Base-by-base conservation (phyloP, 2,329 filamentous ascomycete species). In the Parafenestella ontariensis region DNA sequence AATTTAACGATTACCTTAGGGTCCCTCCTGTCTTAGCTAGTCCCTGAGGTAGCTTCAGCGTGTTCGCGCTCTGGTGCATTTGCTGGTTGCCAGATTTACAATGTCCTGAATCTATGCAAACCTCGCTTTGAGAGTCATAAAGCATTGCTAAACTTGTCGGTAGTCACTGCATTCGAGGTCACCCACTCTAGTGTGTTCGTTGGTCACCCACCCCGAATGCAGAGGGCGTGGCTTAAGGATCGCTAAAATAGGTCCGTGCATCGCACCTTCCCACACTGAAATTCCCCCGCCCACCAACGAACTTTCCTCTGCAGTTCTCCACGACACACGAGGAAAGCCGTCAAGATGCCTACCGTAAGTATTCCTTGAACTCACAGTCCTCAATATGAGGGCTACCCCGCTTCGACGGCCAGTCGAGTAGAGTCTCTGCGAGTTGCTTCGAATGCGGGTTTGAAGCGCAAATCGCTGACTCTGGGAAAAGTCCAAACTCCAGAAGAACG, bases 391-490 rank as follows among this genome's bases (percentile, higher is more conserved):
- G 60, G 45, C 43, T 43, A 55, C 63, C 68, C 71, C 71, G 68
- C 67, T 56, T 68, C 60, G 66, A 66, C 63, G 43, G 36, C 40
- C 33, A 50, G 66, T 66, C 62, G 67, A 66, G 67, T 69, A 61
- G 71, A 72, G 73, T 77, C 73, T 72, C 63, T 71, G 72, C 94
- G 97, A 97, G 91, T 92, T 96, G 92, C 92, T 97, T 97, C 94
- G 93, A 81, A 81, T 70, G 66, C 65, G 67, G 80, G 79, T 74
- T 93, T 97, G 93, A 97, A 97, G 93, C 92, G 93, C 87, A 88
- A 96, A 96, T 96, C 97, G 94, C 94, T 97, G 93, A 97, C 92
- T 96, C 91, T 88, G 85, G 83, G 81, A 81, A 70, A 78, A 96
- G 92, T 87, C 91, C 87, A 98, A 98, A 88, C 82, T 89, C 80